Percentiles rank a stretch among this genome's conserved stretches.
Conservation (phyloP, 495 filamentous ascomycete genomes). For the Annulohypoxylon moriforme region DNA sequence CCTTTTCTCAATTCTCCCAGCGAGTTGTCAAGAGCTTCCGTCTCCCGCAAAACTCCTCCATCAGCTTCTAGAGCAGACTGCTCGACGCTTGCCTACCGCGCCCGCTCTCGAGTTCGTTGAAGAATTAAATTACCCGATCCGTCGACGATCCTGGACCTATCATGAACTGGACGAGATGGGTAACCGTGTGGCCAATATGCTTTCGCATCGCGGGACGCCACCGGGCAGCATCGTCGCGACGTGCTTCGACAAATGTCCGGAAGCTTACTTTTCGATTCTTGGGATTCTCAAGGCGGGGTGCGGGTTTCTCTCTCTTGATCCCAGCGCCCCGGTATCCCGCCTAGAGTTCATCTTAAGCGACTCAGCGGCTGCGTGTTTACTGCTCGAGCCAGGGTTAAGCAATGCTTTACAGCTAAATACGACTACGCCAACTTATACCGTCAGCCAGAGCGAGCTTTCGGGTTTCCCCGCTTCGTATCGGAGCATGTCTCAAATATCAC, state of each 20-base stretch:
- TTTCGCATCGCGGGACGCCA: slow-evolving; percentile 51
- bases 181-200: slow-evolving; percentile 68
- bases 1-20: slow-evolving; percentile 67
- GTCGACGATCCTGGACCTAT: slow-evolving; percentile 69
- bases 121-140: slow-evolving; percentile 47
- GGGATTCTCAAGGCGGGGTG: slow-evolving; percentile 86
- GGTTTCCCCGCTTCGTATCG: slow-evolving; percentile 34
- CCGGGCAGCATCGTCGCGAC: slow-evolving; percentile 72
- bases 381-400: slow-evolving; percentile 52
- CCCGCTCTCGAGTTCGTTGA: slow-evolving; percentile 72
- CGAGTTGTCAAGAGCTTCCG: slow-evolving; percentile 57
- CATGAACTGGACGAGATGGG: slow-evolving; percentile 67
- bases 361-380: slow-evolving; percentile 63
- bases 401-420: slow-evolving; percentile 45
- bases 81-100: slow-evolving; percentile 53
- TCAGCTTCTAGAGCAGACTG: slow-evolving; percentile 68
- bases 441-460: slow-evolving; percentile 53
- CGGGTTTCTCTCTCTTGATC: slow-evolving; percentile 81
- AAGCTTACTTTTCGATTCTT: slow-evolving; percentile 80
- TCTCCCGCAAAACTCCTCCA: slow-evolving; percentile 65
- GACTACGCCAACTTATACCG: slow-evolving; percentile 46
- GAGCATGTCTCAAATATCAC: slow-evolving; percentile 39
- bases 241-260: slow-evolving; percentile 83
- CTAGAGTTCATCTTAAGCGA: slow-evolving; percentile 75
- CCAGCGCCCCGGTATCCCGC: slow-evolving; percentile 68